Conservation (phyloP, 2,329 filamentous ascomycete genomes). For the Cytospora schulzeri region DNA sequence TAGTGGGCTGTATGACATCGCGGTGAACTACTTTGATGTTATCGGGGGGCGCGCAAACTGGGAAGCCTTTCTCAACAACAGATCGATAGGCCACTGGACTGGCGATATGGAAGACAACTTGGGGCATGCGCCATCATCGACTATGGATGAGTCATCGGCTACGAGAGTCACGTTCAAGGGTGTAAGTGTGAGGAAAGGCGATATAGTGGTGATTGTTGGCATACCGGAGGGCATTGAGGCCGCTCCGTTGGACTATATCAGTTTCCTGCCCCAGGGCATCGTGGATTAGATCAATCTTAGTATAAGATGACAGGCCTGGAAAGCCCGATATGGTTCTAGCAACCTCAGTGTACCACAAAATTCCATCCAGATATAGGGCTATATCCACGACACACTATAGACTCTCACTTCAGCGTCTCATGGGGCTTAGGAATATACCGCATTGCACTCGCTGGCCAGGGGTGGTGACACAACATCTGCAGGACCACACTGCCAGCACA, state of each 20-base stretch:
- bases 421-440: background rate
- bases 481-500: background rate
- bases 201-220: constrained; percentile 57
- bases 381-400: background rate
- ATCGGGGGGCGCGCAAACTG: constrained; percentile 60
- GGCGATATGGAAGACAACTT: constrained; percentile 62
- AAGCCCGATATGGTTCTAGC: background rate
- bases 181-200: constrained; percentile 53
- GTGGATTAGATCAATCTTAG: constrained; percentile 47
- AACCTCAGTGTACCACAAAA: background rate
- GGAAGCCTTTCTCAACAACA: constrained; percentile 55
- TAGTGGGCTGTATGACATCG: constrained; percentile 62
- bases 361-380: too few species aligned
- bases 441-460: background rate
- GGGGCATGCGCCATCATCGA: constrained; percentile 59
- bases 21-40: constrained; percentile 68
- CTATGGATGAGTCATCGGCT: constrained; percentile 68
- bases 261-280: constrained; percentile 59
- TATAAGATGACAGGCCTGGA: background rate
- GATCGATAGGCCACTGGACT: constrained; percentile 57
- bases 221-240: constrained; percentile 61
- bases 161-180: constrained; percentile 60
- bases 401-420: background rate
- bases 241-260: constrained; percentile 69
- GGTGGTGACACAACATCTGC: background rate